Percentiles rank a stretch among this genome's conserved stretches.
Evolutionary conservation across 2,329 filamentous ascomycete genomes (phyloP).

Genomic region (Biscogniauxia sp.): DNA sequence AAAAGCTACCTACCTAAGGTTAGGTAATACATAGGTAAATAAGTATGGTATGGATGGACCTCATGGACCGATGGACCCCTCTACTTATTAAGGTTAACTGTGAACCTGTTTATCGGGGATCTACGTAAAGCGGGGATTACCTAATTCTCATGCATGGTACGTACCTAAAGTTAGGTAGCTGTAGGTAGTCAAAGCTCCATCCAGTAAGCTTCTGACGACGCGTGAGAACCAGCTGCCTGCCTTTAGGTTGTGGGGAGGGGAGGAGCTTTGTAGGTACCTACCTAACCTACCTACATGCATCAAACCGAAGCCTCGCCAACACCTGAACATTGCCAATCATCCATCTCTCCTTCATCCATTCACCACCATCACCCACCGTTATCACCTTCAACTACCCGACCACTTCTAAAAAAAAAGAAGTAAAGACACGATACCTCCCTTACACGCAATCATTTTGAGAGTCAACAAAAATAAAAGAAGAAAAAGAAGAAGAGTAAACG

Average conservation of each 20-base stretch:
- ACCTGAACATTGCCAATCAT: conserved; percentile 7
- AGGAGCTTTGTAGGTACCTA: conserved; percentile 1
- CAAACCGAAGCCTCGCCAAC: conserved; percentile 6
- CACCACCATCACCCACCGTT: conserved; percentile 13
- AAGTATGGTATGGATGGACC: neutral
- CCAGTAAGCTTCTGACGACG: conserved; percentile 18
- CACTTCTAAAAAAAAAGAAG: neutral
- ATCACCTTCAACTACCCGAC: conserved; percentile 1
- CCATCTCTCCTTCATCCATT: conserved; percentile 10
- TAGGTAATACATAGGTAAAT: too few species aligned
- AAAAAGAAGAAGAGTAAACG: too few species aligned
- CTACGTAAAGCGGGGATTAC: neutral
- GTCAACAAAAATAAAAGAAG: neutral
- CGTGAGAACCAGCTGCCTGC: conserved; percentile 33
- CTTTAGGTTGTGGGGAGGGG: conserved; percentile 5
- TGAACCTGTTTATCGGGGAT: neutral
- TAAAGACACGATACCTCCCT: neutral
- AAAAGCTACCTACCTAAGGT: too few species aligned
- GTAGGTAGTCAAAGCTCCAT: conserved; percentile 9
- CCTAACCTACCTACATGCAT: too few species aligned
- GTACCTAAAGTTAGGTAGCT: conserved; percentile 8
- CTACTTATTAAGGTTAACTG: neutral
- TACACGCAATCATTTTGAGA: neutral
- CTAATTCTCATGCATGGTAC: neutral
- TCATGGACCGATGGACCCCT: too few species aligned